Conservation (phyloP, 2,329 filamentous ascomycete genomes). For the Xylaria sp. region DNA sequence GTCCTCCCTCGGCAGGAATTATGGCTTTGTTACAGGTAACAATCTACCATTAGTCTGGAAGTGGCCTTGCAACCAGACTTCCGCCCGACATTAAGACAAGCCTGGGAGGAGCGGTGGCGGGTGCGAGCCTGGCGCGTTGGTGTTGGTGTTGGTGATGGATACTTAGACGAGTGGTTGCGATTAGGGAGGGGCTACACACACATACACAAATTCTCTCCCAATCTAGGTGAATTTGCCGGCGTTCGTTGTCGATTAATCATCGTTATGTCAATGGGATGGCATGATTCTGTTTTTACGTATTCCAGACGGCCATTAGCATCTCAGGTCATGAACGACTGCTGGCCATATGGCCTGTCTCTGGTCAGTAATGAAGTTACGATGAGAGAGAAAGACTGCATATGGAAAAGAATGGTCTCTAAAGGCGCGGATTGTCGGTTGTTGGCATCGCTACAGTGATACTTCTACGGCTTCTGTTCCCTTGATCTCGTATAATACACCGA, state of each 20-base stretch:
- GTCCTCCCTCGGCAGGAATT: slow-evolving; percentile 1
- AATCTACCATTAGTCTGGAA: not conserved
- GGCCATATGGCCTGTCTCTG: slow-evolving; percentile 38
- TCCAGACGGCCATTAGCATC: slow-evolving; percentile 35
- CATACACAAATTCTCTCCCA: slow-evolving; percentile 40
- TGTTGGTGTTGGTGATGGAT: slow-evolving; percentile 10
- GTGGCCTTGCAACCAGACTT: not conserved
- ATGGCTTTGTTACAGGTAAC: not conserved
- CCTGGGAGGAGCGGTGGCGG: not conserved
- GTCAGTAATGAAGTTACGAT: slow-evolving; percentile 42
- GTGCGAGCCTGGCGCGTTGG: slow-evolving; percentile 8
- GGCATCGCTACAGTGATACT: slow-evolving; percentile 15
- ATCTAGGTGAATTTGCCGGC: slow-evolving; percentile 44
- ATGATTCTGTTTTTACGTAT: not conserved
- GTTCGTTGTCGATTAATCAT: slow-evolving; percentile 44
- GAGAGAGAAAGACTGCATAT: slow-evolving; percentile 39
- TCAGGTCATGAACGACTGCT: slow-evolving; percentile 34
- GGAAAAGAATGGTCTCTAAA: slow-evolving; percentile 34
- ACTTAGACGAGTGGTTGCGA: slow-evolving; percentile 39
- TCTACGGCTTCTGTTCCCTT: slow-evolving; percentile 20
- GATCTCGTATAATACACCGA: slow-evolving; percentile 37
- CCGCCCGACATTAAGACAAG: slow-evolving; percentile 2
- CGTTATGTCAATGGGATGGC: slow-evolving; percentile 41
- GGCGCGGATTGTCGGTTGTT: slow-evolving; percentile 10
- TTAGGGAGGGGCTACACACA: slow-evolving; percentile 38